Conservation (phyloP, 2,329 filamentous ascomycete genomes). For the Oidium heveae region DNA sequence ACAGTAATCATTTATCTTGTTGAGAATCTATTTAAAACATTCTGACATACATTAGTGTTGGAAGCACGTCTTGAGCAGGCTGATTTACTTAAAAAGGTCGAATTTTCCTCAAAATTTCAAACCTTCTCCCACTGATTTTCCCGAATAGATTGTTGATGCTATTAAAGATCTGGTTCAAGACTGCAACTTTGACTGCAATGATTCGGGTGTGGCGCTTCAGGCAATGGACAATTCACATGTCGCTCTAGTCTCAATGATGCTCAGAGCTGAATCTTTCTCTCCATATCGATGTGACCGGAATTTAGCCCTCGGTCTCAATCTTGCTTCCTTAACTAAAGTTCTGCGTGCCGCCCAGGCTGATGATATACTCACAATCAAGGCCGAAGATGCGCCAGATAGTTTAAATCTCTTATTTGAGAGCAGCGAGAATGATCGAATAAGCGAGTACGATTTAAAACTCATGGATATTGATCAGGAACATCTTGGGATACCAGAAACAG, state of each 20-base stretch:
- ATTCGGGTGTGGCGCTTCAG: conserved; percentile 90
- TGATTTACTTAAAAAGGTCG: conserved; percentile 77
- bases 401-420: conserved; percentile 93
- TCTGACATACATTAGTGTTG: conserved; percentile 30
- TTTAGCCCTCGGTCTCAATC: conserved; percentile 92
- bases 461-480: conserved; percentile 99
- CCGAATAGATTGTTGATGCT: conserved; percentile 65
- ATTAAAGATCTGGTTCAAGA: conserved; percentile 99
- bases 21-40: no score
- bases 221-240: conserved; percentile 99
- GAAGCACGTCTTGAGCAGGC: conserved; percentile 96
- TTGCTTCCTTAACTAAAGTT: conserved; percentile 89
- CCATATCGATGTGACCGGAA: conserved; percentile 98
- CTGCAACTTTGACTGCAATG: conserved; percentile 99
- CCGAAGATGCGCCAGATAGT: conserved; percentile 85
- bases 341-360: conserved; percentile 83
- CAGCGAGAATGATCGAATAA: conserved; percentile 64
- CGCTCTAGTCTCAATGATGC: conserved; percentile 94
- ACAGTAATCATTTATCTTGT: no score
- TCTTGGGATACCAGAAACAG: conserved; percentile 94
- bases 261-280: conserved; percentile 82
- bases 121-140: conserved; percentile 6
- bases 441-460: conserved; percentile 98
- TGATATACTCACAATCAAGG: conserved; percentile 88
- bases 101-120: conserved; percentile 3